phyloP scores from a whole-genome alignment of 352 stramenopile genomes.

The Heterotrichella gracilis region DNA sequence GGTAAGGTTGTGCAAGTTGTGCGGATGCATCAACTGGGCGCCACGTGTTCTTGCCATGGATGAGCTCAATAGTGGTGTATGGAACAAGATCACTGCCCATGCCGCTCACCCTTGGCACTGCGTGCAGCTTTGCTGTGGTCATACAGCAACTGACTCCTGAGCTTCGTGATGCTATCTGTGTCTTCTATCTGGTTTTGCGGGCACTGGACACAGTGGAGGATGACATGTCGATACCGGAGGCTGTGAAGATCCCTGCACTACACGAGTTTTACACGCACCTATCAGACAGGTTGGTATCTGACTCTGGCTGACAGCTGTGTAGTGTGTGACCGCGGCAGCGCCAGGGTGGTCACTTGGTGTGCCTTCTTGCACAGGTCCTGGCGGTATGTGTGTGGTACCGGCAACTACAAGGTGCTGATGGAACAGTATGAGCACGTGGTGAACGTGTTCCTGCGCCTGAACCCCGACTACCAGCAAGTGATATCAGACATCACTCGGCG shows the following conservation, averaged over 20 bases:
- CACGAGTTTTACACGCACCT: slow-evolving; percentile 37
- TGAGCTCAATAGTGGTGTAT: too few relatives aligned
- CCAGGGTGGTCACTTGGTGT: too few relatives aligned
- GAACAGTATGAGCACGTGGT: slow-evolving; percentile 30
- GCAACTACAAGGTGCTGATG: slow-evolving; percentile 34
- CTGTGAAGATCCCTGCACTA: slow-evolving; percentile 32
- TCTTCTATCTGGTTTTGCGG: slow-evolving; percentile 56
- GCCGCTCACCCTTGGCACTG: too few relatives aligned
- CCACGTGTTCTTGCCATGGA: too few relatives aligned
- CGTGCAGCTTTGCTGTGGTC: slow-evolving; percentile 49
- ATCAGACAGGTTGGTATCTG: not conserved
- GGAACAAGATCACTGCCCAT: too few relatives aligned
- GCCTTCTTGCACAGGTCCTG: too few relatives aligned
- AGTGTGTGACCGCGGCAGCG: too few relatives aligned
- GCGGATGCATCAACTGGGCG: too few relatives aligned
- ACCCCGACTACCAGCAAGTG: slow-evolving; percentile 25
- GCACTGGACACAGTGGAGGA: slow-evolving; percentile 59
- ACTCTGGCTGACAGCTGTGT: too few relatives aligned
- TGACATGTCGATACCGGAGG: slow-evolving; percentile 36
- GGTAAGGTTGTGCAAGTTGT: too few relatives aligned
- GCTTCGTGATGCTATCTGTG: slow-evolving; percentile 41
- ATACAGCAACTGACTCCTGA: slow-evolving; percentile 34
- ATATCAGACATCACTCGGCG: slow-evolving; percentile 45
- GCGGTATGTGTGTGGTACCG: too few relatives aligned
- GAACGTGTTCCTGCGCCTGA: slow-evolving; percentile 20